Base-by-base conservation (phyloP, 1,284 basidiomycete genomes). In the Moesziomyces antarcticus region DNA sequence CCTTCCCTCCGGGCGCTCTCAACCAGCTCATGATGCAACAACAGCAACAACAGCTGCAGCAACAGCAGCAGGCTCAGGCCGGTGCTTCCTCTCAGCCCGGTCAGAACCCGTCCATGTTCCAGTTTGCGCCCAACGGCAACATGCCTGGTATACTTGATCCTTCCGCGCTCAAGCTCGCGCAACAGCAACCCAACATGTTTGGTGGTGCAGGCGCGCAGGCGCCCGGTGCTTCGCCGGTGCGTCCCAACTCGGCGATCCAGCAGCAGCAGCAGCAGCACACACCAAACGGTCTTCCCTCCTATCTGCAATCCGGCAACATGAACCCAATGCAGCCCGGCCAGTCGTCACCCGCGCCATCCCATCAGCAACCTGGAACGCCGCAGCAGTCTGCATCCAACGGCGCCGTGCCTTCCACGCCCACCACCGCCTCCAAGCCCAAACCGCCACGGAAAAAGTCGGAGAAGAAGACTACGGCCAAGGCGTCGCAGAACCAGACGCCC, bases 11-110 rank as follows among this genome's bases (percentile, higher is more conserved):
- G 7, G 61, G 55, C 30, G 60, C 61, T 33, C 68, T 68, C 56
- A 62, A 63, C 14, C 72, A 74, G 56, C 64, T 67, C 60, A 59
- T 63, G 56, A 65, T 57, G 62, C 72, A 69, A n/a, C 71, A 69
- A 35, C 71, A 59, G 30, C 51, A 54, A 33, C 58, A 61, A 41
- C 59, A 63, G 42, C 67, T 64, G n/a, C 56, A 56, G 47, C 50
- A 53, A 18, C 65, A 69, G 49, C 56, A 59, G 18, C 60, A 63
- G 37, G 50, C 57, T 21, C 70, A 59, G 42, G 47, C 56, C 27
- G 56, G 57, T 35, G 57, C 49, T 1, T 56, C 60, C 1, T 44
- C 56, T 8, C 70, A 73, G 44, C 53, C 60, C 6, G 54, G 56
- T 35, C 64, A 66, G 16, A 18, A 55, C 3, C 56, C 60, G 3